Conservation (phyloP, 2,329 filamentous ascomycete genomes). For the Monosporascus cannonballus region DNA sequence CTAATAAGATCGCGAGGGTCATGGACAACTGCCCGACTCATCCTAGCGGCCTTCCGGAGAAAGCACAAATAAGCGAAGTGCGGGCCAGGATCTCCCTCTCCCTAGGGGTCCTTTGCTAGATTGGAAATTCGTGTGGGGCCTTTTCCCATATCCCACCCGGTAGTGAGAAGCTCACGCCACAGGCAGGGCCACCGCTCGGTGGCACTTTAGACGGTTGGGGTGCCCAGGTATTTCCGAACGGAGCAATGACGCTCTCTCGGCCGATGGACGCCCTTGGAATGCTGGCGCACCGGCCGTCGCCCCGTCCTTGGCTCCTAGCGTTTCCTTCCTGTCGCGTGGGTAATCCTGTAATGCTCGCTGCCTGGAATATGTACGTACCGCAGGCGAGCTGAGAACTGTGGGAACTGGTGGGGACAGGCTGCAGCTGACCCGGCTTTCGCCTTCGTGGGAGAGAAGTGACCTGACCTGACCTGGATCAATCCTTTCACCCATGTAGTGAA, state of each 20-base stretch:
- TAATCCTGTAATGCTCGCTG: too few species aligned
- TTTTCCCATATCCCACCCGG: neutral
- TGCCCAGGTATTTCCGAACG: too few species aligned
- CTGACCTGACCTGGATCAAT: too few species aligned
- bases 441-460: too few species aligned
- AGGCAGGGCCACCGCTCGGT: too few species aligned
- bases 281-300: too few species aligned
- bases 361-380: neutral
- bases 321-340: too few species aligned
- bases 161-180: too few species aligned
- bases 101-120: neutral
- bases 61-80: neutral
- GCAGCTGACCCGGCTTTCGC: neutral
- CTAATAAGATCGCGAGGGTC: neutral
- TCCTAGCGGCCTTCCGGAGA: neutral
- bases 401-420: neutral
- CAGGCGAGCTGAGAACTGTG: neutral
- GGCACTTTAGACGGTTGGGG: too few species aligned
- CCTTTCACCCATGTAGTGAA: too few species aligned
- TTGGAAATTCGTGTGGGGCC: neutral
- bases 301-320: too few species aligned
- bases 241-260: neutral
- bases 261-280: neutral
- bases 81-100: neutral
- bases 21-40: neutral